Percentiles rank a stretch among this genome's conserved stretches.
Evolutionary conservation across 345 rosid species (phyloP).

Genomic region (Laguncularia racemosa): DNA sequence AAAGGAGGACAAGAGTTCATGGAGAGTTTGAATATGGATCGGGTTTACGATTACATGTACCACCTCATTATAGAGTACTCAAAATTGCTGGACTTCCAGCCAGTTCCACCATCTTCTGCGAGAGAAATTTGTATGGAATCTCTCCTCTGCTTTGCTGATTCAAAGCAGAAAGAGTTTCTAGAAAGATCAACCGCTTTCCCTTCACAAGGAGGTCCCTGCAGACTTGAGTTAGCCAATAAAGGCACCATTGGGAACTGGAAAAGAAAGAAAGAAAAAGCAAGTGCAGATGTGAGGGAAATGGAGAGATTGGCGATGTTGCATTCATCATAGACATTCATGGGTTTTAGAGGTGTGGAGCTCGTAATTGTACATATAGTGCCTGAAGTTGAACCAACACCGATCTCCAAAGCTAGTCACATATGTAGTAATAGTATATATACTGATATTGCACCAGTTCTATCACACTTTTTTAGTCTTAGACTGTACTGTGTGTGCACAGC

Average conservation of each 20-base stretch:
- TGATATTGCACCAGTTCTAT: no score
- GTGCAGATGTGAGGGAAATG: slow-evolving; percentile 36
- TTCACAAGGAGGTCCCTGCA: slow-evolving; percentile 46
- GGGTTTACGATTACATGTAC: slow-evolving; percentile 81
- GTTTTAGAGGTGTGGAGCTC: neutral
- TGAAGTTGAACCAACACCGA: no score
- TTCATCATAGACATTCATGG: slow-evolving; percentile 5
- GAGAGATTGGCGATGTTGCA: slow-evolving; percentile 14
- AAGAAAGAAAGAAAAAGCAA: slow-evolving; percentile 33
- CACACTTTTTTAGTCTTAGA: no score
- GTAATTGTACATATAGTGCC: no score
- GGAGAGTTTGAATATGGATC: slow-evolving; percentile 61
- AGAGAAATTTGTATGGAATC: slow-evolving; percentile 62
- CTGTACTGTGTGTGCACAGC: no score
- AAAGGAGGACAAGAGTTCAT: slow-evolving; percentile 66
- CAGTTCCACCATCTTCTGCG: slow-evolving; percentile 59
- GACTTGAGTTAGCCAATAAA: slow-evolving; percentile 25
- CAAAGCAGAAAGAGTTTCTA: slow-evolving; percentile 41
- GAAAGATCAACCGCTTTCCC: slow-evolving; percentile 32
- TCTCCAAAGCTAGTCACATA: no score
- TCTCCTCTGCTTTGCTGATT: slow-evolving; percentile 69
- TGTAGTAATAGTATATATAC: no score
- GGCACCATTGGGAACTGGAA: slow-evolving; percentile 27
- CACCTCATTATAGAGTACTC: slow-evolving; percentile 73
- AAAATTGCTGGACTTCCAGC: slow-evolving; percentile 69